These are phyloP conservation scores for Fusarium oligoseptatum DNA, from an alignment of 2,329 filamentous ascomycete species.

Conservation along the genomic window DNA sequence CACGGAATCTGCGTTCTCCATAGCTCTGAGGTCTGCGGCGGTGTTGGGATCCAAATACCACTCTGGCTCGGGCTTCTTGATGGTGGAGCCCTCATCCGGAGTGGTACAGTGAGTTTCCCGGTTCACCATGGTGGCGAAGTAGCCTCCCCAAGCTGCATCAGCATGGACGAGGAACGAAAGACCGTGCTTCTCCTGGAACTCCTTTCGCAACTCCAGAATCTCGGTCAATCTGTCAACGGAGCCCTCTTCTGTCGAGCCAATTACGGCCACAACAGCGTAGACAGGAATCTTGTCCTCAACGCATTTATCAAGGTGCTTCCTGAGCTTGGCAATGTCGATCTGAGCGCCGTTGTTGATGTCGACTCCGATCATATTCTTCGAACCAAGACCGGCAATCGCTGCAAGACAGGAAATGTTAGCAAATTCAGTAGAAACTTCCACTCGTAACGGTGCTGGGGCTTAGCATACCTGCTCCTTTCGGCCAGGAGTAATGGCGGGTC, in stretches of 20 bases:
- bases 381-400: conserved; percentile 61
- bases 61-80: conserved; percentile 49
- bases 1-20: conserved; percentile 58
- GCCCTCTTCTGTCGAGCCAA: conserved; percentile 63
- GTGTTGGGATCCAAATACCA: conserved; percentile 52
- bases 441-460: not conserved
- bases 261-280: conserved; percentile 59
- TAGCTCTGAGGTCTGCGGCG: conserved; percentile 54
- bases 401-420: not conserved
- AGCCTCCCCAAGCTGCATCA: conserved; percentile 65
- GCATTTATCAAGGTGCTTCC: conserved; percentile 48
- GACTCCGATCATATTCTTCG: conserved; percentile 56
- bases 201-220: conserved; percentile 56
- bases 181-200: conserved; percentile 55
- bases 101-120: conserved; percentile 41
- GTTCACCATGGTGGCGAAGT: conserved; percentile 61
- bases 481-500: conserved; percentile 64
- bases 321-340: conserved; percentile 52
- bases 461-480: conserved; percentile 59
- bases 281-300: conserved; percentile 52
- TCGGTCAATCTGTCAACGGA: conserved; percentile 57
- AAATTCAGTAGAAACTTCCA: not conserved
- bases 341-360: conserved; percentile 56
- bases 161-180: conserved; percentile 61
- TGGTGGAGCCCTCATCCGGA: not conserved